Evolutionary conservation across 768 basidiomycete genomes (phyloP).

Genomic region (Suillus subluteus): DNA sequence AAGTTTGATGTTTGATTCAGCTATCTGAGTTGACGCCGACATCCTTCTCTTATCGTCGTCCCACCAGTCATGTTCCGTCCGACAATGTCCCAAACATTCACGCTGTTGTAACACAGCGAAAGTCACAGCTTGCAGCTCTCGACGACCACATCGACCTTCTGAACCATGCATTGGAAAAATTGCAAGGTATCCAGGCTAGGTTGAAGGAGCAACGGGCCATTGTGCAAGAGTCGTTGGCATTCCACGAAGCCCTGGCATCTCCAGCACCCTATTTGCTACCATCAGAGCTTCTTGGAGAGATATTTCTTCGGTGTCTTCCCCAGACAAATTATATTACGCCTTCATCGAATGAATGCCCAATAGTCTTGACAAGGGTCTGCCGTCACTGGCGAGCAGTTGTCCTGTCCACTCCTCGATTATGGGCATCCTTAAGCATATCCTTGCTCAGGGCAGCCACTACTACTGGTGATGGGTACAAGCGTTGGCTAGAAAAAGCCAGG

Average conservation of each 20-base stretch:
- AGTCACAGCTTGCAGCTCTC: constrained; percentile 25
- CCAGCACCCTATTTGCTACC: constrained; percentile 28
- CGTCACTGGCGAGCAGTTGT: constrained; percentile 35
- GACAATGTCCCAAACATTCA: constrained; percentile 23
- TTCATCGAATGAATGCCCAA: constrained; percentile 21
- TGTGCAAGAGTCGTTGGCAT: constrained; percentile 25
- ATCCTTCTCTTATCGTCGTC: constrained; percentile 17
- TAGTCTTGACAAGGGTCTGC: constrained; percentile 33
- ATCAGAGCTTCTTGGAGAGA: constrained; percentile 31
- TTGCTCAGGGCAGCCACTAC: constrained; percentile 18
- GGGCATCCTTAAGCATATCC: constrained; percentile 32
- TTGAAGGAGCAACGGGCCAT: constrained; percentile 23
- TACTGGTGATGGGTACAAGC: constrained; percentile 25
- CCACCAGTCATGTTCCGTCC: constrained; percentile 17
- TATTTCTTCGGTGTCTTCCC: constrained; percentile 34
- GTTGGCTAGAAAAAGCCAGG: constrained; percentile 34
- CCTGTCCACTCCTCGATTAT: constrained; percentile 34
- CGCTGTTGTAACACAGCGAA: constrained; percentile 23
- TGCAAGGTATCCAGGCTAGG: constrained; percentile 18
- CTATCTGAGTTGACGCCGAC: constrained; percentile 24
- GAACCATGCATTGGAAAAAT: constrained; percentile 22
- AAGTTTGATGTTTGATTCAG: not conserved
- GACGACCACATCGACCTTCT: constrained; percentile 23
- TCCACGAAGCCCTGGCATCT: constrained; percentile 28
- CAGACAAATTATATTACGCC: constrained; percentile 29